A percentile compares a stretch with the other conserved stretches of the same genome.
These are phyloP conservation scores for Nothomitra cinnamomea DNA, from an alignment of 2,329 filamentous ascomycete species.

Conservation along the genomic window DNA sequence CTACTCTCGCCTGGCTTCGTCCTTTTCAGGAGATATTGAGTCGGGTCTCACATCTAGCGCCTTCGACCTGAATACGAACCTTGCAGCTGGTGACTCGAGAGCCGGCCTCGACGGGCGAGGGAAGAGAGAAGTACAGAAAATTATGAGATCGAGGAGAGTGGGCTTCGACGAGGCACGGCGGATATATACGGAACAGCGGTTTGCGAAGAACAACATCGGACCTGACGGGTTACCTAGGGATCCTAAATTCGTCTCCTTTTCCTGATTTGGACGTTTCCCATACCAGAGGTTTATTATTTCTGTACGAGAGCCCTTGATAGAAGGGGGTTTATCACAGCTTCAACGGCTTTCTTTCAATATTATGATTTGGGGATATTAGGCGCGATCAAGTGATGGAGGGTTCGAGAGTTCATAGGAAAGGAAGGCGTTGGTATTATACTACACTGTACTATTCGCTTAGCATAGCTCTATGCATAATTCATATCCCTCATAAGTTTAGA, in stretches of 20 bases:
- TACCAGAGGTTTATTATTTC: background rate
- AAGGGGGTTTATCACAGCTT: too few relatives aligned
- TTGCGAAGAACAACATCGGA: conserved; percentile 75
- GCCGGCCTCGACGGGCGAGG: conserved; percentile 63
- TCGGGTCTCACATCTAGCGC: conserved; percentile 66
- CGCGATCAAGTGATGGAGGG: too few relatives aligned
- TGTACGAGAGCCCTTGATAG: too few relatives aligned
- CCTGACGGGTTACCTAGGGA: conserved; percentile 76
- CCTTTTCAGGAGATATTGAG: conserved; percentile 74
- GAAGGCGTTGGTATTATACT: too few relatives aligned
- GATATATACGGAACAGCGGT: conserved; percentile 69
- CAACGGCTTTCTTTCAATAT: too few relatives aligned
- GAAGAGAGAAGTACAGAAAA: conserved; percentile 67
- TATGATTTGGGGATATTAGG: too few relatives aligned
- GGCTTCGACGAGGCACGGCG: conserved; percentile 82
- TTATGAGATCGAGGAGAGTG: conserved; percentile 76
- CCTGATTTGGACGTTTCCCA: conserved; percentile 24
- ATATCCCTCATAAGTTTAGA: too few relatives aligned
- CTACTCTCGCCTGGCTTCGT: conserved; percentile 61
- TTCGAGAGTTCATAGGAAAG: too few relatives aligned
- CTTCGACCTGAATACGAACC: conserved; percentile 70
- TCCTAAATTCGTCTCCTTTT: conserved; percentile 92
- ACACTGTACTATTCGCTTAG: too few relatives aligned
- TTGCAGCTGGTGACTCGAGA: conserved; percentile 61
- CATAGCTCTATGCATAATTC: too few relatives aligned